These are phyloP conservation scores for Glycine tomentella DNA, from an alignment of 306 rosid genomes.

Conservation along the genomic window DNA sequence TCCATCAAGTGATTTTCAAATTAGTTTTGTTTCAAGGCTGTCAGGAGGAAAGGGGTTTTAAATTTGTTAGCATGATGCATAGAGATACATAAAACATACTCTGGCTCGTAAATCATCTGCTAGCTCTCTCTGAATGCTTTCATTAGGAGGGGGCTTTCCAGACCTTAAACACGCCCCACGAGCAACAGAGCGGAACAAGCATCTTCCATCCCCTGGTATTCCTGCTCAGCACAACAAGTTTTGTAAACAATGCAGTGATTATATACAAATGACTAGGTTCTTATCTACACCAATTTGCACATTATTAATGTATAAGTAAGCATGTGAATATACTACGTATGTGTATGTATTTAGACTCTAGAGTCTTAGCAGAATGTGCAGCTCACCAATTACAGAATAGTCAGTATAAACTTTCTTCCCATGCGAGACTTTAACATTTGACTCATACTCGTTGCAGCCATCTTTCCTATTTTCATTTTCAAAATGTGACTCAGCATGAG, in stretches of 20 bases:
- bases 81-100: constrained; percentile 56
- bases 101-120: constrained; percentile 79
- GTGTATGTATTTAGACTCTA: not conserved
- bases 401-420: constrained; percentile 84
- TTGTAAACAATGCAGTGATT: constrained; percentile 30
- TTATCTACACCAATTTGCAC: not conserved
- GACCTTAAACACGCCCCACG: constrained; percentile 83
- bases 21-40: not conserved
- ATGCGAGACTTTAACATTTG: constrained; percentile 60
- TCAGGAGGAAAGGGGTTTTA: not conserved
- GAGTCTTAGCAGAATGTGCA: constrained; percentile 26
- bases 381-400: constrained; percentile 87
- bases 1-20: constrained; percentile 20
- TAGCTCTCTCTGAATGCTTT: constrained; percentile 71
- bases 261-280: not conserved
- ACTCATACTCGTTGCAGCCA: constrained; percentile 43
- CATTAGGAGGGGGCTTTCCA: constrained; percentile 77
- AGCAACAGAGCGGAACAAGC: constrained; percentile 91
- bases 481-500: constrained; percentile 61
- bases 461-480: constrained; percentile 52
- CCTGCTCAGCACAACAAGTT: constrained; percentile 60
- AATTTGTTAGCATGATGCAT: constrained; percentile 10
- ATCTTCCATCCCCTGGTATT: constrained; percentile 97
- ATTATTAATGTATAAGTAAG: not conserved
- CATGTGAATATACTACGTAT: constrained; percentile 23